A percentile compares a stretch with the other conserved stretches of the same genome.
Evolutionary conservation across 1,284 basidiomycete genomes (phyloP).

Genomic region (Moesziomyces sp.): DNA sequence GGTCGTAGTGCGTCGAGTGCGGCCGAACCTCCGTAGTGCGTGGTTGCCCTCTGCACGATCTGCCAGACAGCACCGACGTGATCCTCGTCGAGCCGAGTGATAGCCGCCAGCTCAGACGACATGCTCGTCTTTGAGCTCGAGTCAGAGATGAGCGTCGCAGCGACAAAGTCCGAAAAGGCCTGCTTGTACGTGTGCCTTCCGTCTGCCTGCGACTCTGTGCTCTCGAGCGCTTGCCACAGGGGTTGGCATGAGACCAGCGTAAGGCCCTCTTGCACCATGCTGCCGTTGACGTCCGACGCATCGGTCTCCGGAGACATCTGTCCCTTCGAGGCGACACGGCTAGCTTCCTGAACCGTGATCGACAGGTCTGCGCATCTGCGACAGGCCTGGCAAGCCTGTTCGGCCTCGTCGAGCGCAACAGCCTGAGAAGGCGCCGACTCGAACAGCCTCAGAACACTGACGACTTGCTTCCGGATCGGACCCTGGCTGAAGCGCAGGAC

Average conservation of each 20-base stretch:
- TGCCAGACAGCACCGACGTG: conserved; percentile 20
- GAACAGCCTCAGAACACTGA: conserved; percentile 15
- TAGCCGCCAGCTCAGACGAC: conserved; percentile 20
- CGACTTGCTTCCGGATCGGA: conserved; percentile 17
- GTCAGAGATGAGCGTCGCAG: conserved; percentile 10
- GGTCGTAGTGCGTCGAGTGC: conserved; percentile 14
- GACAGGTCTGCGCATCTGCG: conserved; percentile 22
- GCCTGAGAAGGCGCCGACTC: conserved; percentile 20
- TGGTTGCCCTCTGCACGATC: conserved; percentile 8
- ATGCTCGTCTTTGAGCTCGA: not conserved
- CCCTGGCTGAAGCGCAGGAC: not conserved
- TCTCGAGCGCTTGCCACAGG: conserved; percentile 24
- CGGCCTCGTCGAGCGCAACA: conserved; percentile 28
- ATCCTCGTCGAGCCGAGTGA: conserved; percentile 25
- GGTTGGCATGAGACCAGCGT: conserved; percentile 21
- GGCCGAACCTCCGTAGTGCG: conserved; percentile 2
- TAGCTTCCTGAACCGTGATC: conserved; percentile 7
- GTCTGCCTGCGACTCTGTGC: conserved; percentile 21
- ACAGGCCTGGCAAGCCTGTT: conserved; percentile 26
- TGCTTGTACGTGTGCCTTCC: conserved; percentile 17
- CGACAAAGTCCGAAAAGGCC: conserved; percentile 35
- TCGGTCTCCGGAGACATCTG: no score
- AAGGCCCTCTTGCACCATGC: conserved; percentile 15
- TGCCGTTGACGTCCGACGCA: not conserved
- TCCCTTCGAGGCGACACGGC: not conserved